A percentile compares a stretch with the other conserved stretches of the same genome.
Conservation (phyloP, 768 basidiomycete species). For the Mycena rebaudengoi region DNA sequence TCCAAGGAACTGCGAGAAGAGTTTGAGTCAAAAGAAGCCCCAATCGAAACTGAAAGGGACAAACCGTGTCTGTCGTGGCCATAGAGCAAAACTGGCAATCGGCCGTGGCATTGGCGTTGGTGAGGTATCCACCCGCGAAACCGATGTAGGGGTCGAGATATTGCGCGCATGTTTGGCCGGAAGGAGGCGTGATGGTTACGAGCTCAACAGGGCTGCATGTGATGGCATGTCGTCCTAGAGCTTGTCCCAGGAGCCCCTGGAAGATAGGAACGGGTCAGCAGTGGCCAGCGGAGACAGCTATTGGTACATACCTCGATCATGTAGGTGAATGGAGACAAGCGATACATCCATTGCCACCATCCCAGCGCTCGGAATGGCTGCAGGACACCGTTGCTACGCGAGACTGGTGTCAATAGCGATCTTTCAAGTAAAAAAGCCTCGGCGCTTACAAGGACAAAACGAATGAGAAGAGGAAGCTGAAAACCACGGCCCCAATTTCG, state of each 20-base stretch:
- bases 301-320: slow-evolving; percentile 44
- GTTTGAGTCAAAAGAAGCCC: not conserved
- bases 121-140: slow-evolving; percentile 64
- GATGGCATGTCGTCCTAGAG: slow-evolving; percentile 57
- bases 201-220: slow-evolving; percentile 70
- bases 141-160: slow-evolving; percentile 63
- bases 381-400: slow-evolving; percentile 69
- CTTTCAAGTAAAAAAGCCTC: not conserved
- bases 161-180: slow-evolving; percentile 61
- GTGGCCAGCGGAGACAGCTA: not conserved
- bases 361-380: slow-evolving; percentile 69
- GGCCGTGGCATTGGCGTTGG: slow-evolving; percentile 56
- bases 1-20: slow-evolving; percentile 49
- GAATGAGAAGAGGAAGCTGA: slow-evolving; percentile 67
- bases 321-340: slow-evolving; percentile 52
- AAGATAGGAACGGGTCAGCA: not conserved
- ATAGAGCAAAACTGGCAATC: slow-evolving; percentile 67
- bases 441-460: slow-evolving; percentile 66
- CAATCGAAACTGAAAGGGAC: not conserved
- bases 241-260: slow-evolving; percentile 56
- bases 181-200: slow-evolving; percentile 66
- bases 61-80: slow-evolving; percentile 54
- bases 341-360: slow-evolving; percentile 81
- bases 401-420: not conserved
- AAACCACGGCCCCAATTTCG: slow-evolving; percentile 67